phyloP scores from a whole-genome alignment of 179 eudicot genomes.

The Corrigiola litoralis region DNA sequence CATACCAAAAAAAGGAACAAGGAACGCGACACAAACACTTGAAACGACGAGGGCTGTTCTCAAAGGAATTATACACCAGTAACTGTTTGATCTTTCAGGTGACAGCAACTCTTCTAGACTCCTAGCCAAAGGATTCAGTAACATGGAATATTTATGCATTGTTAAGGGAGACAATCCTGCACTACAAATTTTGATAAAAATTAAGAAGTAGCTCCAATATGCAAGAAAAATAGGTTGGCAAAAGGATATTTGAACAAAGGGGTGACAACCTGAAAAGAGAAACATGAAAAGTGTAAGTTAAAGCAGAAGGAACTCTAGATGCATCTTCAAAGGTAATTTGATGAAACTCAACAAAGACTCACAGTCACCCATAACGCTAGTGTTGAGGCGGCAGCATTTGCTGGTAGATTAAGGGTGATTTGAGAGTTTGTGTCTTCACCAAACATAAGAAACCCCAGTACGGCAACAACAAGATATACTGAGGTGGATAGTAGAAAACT shows the following conservation, averaged over 20 bases:
- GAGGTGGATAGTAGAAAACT: conserved; percentile 59
- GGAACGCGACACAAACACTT: conserved; percentile 66
- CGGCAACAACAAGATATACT: conserved; percentile 53
- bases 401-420: conserved; percentile 77
- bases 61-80: conserved; percentile 55
- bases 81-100: conserved; percentile 29
- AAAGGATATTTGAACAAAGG: conserved; percentile 87
- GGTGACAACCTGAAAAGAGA: conserved; percentile 61
- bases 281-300: background rate
- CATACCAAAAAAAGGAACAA: conserved; percentile 84
- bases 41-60: conserved; percentile 66
- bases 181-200: too few species aligned
- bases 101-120: conserved; percentile 85
- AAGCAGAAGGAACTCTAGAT: background rate
- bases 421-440: conserved; percentile 69
- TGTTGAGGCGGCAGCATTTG: conserved; percentile 43
- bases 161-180: conserved; percentile 37
- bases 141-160: conserved; percentile 47
- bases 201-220: background rate
- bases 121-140: conserved; percentile 83
- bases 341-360: conserved; percentile 18
- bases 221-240: background rate
- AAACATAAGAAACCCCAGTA: conserved; percentile 83
- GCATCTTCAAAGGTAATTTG: background rate
- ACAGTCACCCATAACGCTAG: conserved; percentile 76